A percentile compares a stretch with the other conserved stretches of the same genome.
Evolutionary conservation across 768 basidiomycete genomes (phyloP).

Genomic region (Lentinula guzmanii): DNA sequence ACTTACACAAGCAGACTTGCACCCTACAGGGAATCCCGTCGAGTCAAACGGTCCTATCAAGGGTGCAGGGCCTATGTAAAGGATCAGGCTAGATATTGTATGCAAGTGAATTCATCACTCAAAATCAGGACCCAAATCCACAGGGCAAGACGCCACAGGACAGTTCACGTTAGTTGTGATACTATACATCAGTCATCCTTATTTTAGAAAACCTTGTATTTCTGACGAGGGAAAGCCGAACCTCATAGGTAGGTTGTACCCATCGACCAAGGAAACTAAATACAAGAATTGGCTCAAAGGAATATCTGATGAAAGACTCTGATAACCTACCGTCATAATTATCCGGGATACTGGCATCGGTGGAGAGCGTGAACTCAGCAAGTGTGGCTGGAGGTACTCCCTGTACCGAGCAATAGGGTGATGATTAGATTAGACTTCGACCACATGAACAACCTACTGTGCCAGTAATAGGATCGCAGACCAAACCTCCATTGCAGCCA

Average conservation of each 20-base stretch:
- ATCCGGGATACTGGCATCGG: constrained; percentile 31
- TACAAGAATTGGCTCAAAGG: constrained; percentile 13
- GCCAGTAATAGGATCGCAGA: constrained; percentile 27
- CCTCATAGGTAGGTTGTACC: constrained; percentile 54
- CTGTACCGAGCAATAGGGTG: constrained; percentile 10
- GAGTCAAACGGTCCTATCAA: constrained; percentile 44
- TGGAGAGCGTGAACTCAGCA: constrained; percentile 61
- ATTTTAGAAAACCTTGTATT: neutral
- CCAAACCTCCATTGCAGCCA: constrained; percentile 42
- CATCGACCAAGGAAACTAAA: constrained; percentile 66
- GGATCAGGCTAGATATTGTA: too few species aligned
- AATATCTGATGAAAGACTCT: neutral
- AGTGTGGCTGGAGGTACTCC: constrained; percentile 64
- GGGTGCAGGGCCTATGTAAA: constrained; percentile 28
- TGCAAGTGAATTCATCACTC: neutral
- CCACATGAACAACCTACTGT: constrained; percentile 22
- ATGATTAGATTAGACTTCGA: neutral
- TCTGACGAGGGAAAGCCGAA: neutral
- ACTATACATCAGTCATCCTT: constrained; percentile 3
- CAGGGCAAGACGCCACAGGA: constrained; percentile 48
- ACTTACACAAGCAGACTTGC: constrained; percentile 41
- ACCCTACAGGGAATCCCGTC: constrained; percentile 42
- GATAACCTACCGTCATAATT: constrained; percentile 50
- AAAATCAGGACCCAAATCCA: constrained; percentile 30
- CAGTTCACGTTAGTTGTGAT: constrained; percentile 55